phyloP scores from a whole-genome alignment of 306 rosid species.

The Quercus parvula region DNA sequence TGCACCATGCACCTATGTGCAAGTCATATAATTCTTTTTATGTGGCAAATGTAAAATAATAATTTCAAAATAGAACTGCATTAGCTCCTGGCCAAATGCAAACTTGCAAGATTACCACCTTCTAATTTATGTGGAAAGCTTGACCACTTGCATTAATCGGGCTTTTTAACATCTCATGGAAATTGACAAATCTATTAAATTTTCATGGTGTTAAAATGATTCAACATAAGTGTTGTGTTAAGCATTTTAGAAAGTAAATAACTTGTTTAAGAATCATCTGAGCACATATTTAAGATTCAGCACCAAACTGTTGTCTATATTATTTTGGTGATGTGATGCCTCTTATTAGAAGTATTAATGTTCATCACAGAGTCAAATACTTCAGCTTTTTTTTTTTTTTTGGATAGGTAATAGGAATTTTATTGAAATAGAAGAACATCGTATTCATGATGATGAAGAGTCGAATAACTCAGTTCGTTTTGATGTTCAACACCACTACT shows the following conservation, averaged over 20 bases:
- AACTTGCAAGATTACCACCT: not conserved
- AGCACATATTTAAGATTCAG: not conserved
- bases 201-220: not conserved
- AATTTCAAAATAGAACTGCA: not conserved
- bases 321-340: not conserved
- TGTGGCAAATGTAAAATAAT: not conserved
- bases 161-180: not conserved
- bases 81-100: not conserved
- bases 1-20: not conserved
- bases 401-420: too few species aligned
- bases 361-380: not conserved
- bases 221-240: not conserved
- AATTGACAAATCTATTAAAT: not conserved
- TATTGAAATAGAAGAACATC: too few species aligned
- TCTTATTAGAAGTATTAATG: not conserved
- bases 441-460: too few species aligned
- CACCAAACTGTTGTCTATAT: not conserved
- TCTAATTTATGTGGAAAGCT: too few species aligned
- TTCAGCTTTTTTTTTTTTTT: not conserved
- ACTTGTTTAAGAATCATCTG: not conserved
- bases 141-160: not conserved
- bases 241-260: not conserved
- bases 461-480: not conserved
- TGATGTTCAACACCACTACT: not conserved
- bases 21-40: not conserved